Evolutionary conservation across 257 asterid species (phyloP).

Genomic region (Plantago ovata): DNA sequence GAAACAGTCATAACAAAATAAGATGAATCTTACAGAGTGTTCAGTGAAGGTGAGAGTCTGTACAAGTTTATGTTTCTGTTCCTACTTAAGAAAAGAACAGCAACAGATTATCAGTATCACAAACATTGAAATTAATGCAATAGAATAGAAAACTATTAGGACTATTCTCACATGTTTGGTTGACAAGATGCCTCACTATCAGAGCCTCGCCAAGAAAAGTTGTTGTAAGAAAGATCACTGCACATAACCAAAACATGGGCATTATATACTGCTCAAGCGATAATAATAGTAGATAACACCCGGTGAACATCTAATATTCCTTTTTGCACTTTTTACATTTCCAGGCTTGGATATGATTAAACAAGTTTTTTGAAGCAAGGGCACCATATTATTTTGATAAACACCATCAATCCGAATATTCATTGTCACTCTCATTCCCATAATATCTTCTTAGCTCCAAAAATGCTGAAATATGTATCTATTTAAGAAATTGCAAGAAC

Average conservation of each 20-base stretch:
- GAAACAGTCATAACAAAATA: conserved; percentile 14
- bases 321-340: too few species aligned
- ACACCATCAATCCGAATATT: too few species aligned
- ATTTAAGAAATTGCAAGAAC: too few species aligned
- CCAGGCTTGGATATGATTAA: too few species aligned
- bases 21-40: conserved; percentile 48
- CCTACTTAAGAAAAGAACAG: conserved; percentile 33
- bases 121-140: conserved; percentile 11
- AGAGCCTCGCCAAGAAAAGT: conserved; percentile 71
- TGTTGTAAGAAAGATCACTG: conserved; percentile 92
- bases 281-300: background rate
- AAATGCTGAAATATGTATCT: too few species aligned
- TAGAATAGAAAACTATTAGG: conserved; percentile 10
- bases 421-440: too few species aligned
- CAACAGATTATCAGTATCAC: conserved; percentile 4
- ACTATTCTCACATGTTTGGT: conserved; percentile 44
- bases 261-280: conserved; percentile 12
- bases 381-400: too few species aligned
- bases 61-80: conserved; percentile 58
- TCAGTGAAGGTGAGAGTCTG: conserved; percentile 56
- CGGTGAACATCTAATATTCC: background rate
- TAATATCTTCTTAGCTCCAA: too few species aligned
- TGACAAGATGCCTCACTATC: conserved; percentile 58
- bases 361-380: too few species aligned
- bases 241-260: conserved; percentile 22